Evolutionary conservation across 192 early-diverging fungal genomes (phyloP).

Genomic region (Coemansia sp.): DNA sequence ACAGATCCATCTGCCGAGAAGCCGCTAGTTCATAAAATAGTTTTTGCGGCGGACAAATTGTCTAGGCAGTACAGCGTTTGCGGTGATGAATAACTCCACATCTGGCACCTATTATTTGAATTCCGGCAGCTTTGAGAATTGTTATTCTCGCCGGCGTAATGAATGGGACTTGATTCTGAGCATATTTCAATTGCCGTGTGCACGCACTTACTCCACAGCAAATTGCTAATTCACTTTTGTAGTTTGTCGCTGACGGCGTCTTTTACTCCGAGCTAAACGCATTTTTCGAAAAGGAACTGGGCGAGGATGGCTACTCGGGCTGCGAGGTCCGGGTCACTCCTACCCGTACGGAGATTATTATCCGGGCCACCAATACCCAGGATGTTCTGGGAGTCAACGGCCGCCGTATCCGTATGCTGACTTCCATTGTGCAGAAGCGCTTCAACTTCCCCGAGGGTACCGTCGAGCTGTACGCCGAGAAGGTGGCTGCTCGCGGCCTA

Average conservation of each 20-base stretch:
- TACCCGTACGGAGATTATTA: conserved; percentile 98
- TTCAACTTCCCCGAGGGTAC: conserved; percentile 99
- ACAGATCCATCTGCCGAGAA: background rate
- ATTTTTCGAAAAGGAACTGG: conserved; percentile 96
- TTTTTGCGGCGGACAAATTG: background rate
- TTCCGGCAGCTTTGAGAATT: conserved; percentile 4
- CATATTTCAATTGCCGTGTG: background rate
- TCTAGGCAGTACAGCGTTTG: background rate
- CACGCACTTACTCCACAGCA: too few species aligned
- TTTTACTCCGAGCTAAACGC: conserved; percentile 99
- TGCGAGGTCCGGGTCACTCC: conserved; percentile 99
- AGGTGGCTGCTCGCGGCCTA: conserved; percentile 94
- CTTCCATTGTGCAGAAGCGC: conserved; percentile 97
- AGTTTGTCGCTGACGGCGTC: conserved; percentile 99
- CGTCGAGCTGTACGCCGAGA: conserved; percentile 98
- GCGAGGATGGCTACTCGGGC: conserved; percentile 97
- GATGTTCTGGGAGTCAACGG: conserved; percentile 98
- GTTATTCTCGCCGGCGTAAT: conserved; percentile 13
- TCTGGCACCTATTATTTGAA: conserved; percentile 64
- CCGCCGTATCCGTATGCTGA: conserved; percentile 97
- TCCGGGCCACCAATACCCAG: conserved; percentile 98
- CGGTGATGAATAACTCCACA: conserved; percentile 51
- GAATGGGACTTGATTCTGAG: conserved; percentile 40
- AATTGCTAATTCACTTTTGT: conserved; percentile 11
- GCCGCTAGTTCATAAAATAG: background rate